Evolutionary conservation across 78 protist species (phyloP).

Genomic region (Cavenderia fasciculata): DNA sequence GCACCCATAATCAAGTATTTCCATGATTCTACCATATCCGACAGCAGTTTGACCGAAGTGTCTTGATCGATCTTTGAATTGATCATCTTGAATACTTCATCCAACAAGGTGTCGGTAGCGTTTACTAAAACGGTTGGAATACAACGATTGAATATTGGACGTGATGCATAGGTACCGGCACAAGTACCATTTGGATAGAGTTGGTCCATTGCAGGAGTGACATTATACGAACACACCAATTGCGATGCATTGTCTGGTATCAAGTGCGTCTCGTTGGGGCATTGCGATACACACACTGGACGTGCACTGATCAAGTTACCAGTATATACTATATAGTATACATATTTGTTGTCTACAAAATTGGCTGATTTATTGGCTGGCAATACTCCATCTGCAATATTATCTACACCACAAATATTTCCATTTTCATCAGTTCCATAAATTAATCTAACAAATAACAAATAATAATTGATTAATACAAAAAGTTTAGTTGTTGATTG

Average conservation of each 20-base stretch:
- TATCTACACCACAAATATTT: constrained; percentile 71
- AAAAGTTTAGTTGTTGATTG: not conserved
- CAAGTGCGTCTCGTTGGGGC: constrained; percentile 35
- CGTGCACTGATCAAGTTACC: not conserved
- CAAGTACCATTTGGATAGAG: constrained; percentile 51
- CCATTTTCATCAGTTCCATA: constrained; percentile 71
- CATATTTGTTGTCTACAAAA: constrained; percentile 8
- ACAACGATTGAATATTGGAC: constrained; percentile 31
- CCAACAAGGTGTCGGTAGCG: not conserved
- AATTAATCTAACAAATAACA: constrained; percentile 17
- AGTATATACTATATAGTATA: constrained; percentile 35
- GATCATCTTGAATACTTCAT: constrained; percentile 4
- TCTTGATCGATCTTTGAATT: not conserved
- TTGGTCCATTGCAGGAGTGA: not conserved
- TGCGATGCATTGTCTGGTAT: not conserved
- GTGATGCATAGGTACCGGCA: not conserved
- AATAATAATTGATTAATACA: too few relatives aligned
- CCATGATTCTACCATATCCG: constrained; percentile 61
- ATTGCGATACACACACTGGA: constrained; percentile 35
- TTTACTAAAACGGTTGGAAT: not conserved
- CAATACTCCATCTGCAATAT: constrained; percentile 38
- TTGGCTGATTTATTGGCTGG: constrained; percentile 9
- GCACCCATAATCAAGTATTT: constrained; percentile 44
- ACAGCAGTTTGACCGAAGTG: not conserved
- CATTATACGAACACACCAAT: constrained; percentile 23